A percentile compares a stretch with the other conserved stretches of the same genome.
Evolutionary conservation across 2,329 filamentous ascomycete genomes (phyloP).

Genomic region (Emmonsia crescens): DNA sequence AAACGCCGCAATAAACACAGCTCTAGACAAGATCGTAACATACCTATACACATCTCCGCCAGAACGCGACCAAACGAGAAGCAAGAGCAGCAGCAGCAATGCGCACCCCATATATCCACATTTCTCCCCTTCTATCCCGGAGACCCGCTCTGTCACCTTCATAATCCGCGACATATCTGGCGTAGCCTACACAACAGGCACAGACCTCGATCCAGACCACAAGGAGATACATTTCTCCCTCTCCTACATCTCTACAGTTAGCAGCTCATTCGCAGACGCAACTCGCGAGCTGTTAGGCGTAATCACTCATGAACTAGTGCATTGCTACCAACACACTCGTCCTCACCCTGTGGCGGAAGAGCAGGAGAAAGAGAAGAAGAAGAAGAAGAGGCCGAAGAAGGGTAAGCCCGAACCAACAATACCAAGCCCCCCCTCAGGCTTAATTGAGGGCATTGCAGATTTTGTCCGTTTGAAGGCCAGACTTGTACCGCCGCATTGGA

Average conservation of each 20-base stretch:
- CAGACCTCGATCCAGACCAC: constrained; percentile 68
- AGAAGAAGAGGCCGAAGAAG: background rate
- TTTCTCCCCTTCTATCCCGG: constrained; percentile 36
- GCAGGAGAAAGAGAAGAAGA: background rate
- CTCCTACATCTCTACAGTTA: constrained; percentile 50
- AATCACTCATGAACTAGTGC: constrained; percentile 83
- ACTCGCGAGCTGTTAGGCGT: constrained; percentile 65
- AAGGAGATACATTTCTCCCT: constrained; percentile 89
- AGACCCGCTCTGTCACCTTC: constrained; percentile 77
- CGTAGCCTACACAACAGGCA: constrained; percentile 80
- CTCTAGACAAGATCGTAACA: constrained; percentile 57
- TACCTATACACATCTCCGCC: constrained; percentile 52
- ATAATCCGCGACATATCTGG: constrained; percentile 69
- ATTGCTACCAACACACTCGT: constrained; percentile 80
- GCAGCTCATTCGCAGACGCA: constrained; percentile 17
- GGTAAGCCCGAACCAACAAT: constrained; percentile 5
- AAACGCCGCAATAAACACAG: constrained; percentile 46
- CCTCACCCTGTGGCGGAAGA: constrained; percentile 20
- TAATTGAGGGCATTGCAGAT: constrained; percentile 87
- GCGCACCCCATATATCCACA: constrained; percentile 3
- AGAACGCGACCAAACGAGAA: constrained; percentile 6
- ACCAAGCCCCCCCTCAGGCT: constrained; percentile 49
- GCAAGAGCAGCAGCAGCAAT: background rate
- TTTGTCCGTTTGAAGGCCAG: constrained; percentile 72
- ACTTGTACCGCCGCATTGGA: constrained; percentile 77